phyloP scores from a whole-genome alignment of 78 protist genomes.

The Dictyostelium capitatum region DNA sequence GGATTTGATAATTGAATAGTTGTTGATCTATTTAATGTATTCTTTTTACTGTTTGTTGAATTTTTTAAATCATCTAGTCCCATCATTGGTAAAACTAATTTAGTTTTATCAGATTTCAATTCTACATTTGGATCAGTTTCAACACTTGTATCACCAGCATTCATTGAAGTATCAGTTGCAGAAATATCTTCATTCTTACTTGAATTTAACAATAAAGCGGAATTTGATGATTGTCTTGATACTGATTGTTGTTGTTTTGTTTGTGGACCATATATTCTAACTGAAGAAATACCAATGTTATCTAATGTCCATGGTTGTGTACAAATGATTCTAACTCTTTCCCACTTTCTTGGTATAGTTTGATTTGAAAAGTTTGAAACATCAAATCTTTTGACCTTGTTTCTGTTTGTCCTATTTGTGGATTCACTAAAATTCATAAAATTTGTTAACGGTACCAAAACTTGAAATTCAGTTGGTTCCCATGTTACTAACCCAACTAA shows the following conservation, averaged over 20 bases:
- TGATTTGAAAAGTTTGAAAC: not conserved
- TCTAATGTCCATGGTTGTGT: slow-evolving; percentile 25
- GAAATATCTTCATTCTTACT: too few relatives aligned
- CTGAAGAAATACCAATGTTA: slow-evolving; percentile 9
- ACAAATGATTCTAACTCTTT: slow-evolving; percentile 52
- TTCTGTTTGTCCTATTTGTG: slow-evolving; percentile 28
- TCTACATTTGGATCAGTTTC: not conserved
- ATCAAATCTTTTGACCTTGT: slow-evolving; percentile 15
- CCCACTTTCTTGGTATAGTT: slow-evolving; percentile 34
- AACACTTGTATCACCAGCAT: not conserved
- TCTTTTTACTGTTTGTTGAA: not conserved
- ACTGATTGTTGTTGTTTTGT: not conserved
- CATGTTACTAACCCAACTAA: slow-evolving; percentile 57
- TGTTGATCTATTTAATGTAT: not conserved
- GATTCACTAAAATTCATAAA: slow-evolving; percentile 49
- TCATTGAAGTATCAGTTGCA: slow-evolving; percentile 2
- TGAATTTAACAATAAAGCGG: not conserved
- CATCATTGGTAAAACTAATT: not conserved
- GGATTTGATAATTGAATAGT: slow-evolving; percentile 16
- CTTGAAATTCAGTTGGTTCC: slow-evolving; percentile 58
- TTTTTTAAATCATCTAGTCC: not conserved
- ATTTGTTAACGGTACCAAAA: slow-evolving; percentile 46
- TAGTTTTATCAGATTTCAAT: not conserved
- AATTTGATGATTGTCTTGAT: not conserved
- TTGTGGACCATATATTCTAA: slow-evolving; percentile 24